phyloP scores from a whole-genome alignment of 306 rosid species.

The Sechiopsis laciniata region DNA sequence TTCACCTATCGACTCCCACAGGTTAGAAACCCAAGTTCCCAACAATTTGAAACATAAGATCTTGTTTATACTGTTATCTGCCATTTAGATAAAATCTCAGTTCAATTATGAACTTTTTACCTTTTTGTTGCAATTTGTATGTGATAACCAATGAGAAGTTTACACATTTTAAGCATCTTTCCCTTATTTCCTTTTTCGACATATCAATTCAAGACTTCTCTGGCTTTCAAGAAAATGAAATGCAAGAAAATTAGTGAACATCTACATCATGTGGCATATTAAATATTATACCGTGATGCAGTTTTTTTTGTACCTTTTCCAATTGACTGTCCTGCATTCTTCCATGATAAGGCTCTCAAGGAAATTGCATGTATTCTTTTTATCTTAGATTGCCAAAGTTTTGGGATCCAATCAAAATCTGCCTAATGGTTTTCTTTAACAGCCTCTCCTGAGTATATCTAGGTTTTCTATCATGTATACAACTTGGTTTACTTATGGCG shows the following conservation, averaged over 20 bases:
- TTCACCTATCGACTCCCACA: constrained; percentile 29
- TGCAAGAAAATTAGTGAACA: not conserved
- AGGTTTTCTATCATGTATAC: not conserved
- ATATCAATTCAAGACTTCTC: constrained; percentile 18
- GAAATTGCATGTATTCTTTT: too few relatives aligned
- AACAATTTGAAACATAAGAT: constrained; percentile 41
- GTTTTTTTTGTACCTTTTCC: not conserved
- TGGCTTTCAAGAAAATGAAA: constrained; percentile 16
- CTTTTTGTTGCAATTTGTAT: constrained; percentile 33
- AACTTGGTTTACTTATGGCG: constrained; percentile 28
- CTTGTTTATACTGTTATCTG: constrained; percentile 24
- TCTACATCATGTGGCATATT: constrained; percentile 6
- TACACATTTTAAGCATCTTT: constrained; percentile 18
- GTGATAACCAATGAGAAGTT: constrained; percentile 29
- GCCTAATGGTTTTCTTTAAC: constrained; percentile 6
- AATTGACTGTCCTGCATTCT: not conserved
- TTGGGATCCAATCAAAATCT: constrained; percentile 6
- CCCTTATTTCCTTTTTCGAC: constrained; percentile 20
- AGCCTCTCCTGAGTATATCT: not conserved
- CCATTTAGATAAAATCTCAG: constrained; percentile 22
- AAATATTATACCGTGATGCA: not conserved
- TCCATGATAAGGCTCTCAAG: not conserved
- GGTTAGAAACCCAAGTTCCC: constrained; percentile 40
- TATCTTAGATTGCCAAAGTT: not conserved
- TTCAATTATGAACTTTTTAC: constrained; percentile 16